Conservation (phyloP, 371 early-diverging fungal genomes). For the Mucor mucedo region DNA sequence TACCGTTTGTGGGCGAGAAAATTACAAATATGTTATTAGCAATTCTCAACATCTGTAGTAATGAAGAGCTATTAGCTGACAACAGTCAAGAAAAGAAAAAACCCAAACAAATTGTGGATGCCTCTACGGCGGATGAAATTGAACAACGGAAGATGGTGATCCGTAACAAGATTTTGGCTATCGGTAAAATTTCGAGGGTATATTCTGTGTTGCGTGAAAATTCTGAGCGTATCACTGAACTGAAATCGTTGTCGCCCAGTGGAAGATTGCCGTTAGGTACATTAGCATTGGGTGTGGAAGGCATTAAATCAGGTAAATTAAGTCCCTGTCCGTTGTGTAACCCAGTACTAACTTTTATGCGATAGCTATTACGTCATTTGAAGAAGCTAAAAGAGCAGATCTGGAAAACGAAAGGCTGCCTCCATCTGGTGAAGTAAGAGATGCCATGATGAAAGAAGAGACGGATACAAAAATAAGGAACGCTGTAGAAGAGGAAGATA, state of each 20-base stretch:
- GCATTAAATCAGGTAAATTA: conserved; percentile 77
- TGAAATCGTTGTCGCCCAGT: conserved; percentile 86
- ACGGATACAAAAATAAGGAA: conserved; percentile 53
- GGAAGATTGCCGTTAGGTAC: conserved; percentile 82
- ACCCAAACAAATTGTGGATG: not conserved
- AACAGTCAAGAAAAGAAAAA: conserved; percentile 21
- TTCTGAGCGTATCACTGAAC: conserved; percentile 88
- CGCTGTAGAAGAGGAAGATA: conserved; percentile 54
- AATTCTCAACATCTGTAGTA: conserved; percentile 88
- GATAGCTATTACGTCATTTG: conserved; percentile 85
- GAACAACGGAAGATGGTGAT: conserved; percentile 70
- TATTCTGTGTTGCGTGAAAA: conserved; percentile 90
- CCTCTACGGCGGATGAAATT: conserved; percentile 30
- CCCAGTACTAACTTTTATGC: not conserved
- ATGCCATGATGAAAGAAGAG: conserved; percentile 50
- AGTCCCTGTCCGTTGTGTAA: not conserved
- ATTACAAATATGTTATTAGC: conserved; percentile 95
- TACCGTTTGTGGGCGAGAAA: conserved; percentile 98
- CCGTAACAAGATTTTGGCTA: conserved; percentile 89
- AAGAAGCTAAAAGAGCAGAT: conserved; percentile 91
- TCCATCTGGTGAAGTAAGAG: conserved; percentile 67
- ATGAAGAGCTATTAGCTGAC: conserved; percentile 67
- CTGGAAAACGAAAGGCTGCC: conserved; percentile 92
- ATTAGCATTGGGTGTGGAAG: conserved; percentile 88
- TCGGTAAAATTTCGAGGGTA: conserved; percentile 87